Base-by-base conservation (phyloP, 2,329 filamentous ascomycete species). In the Cercospora berteroae region DNA sequence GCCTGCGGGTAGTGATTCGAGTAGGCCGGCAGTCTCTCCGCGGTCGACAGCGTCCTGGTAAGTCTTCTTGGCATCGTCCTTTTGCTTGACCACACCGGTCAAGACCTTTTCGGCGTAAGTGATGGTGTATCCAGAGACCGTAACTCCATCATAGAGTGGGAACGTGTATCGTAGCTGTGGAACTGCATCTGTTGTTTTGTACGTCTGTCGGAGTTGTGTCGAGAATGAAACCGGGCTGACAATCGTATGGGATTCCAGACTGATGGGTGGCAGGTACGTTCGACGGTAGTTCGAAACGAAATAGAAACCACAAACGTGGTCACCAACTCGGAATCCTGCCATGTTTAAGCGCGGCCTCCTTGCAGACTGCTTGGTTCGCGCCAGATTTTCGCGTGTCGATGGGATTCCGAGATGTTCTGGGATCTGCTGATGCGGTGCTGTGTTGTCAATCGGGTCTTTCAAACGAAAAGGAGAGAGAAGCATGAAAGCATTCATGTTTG, bases 71-170 rank as follows among this genome's bases (percentile, higher is more conserved):
- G 91, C 90, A 62, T 86, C 82, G 10, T 85, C 80, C 64, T 86
- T 88, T 72, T 91, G 87, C 74, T 91, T 88, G 50, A 93, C 89
- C 12, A 89, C 77, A 13, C 90, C 90, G 3, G 81, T 81, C 71
- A 91, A 86, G 16, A 86, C 81, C 12, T 87, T 85, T 33, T 83
- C 79, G 36, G 85, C 88, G 57, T 93, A 82, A 13, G 81, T 85
- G 78, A 89, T 92, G 4, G 82, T 85, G 70, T 93, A 93, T 3
- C 81, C 83, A 7, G 89, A 88, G 0, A 93, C 87, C 6, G 87
- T 89, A 16, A 91, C 88, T 9, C 90, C 90, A 74, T 92, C 89
- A 70, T 89, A 91, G 0, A 93, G 81, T 0, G 90, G 90, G 69
- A 93, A 93, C 0, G 84, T 84, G 75, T 93, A 93, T 13, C 82